These are phyloP conservation scores for Panaeolus papilionaceus DNA, from an alignment of 768 basidiomycete species.

Conservation along the genomic window DNA sequence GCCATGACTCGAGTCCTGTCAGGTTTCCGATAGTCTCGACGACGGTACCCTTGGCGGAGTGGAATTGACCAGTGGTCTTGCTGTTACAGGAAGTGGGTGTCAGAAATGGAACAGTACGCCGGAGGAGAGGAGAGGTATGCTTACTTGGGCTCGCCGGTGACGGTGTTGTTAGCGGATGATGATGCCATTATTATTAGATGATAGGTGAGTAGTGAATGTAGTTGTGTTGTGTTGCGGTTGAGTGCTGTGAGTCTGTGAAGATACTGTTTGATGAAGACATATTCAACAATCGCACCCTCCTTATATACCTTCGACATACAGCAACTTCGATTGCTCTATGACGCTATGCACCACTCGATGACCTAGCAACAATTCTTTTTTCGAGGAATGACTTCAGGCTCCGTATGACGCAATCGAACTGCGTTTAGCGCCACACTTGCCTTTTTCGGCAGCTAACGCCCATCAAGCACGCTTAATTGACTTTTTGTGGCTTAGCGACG, in stretches of 20 bases:
- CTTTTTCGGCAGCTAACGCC: neutral
- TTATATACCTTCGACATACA: neutral
- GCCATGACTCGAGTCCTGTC: slow-evolving; percentile 46
- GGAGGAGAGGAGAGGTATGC: neutral
- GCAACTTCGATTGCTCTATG: neutral
- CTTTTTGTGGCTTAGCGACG: too few species aligned
- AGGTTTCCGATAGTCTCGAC: slow-evolving; percentile 46
- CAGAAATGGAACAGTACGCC: neutral
- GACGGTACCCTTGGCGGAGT: slow-evolving; percentile 43
- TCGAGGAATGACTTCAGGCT: slow-evolving; percentile 5
- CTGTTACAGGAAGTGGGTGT: slow-evolving; percentile 25
- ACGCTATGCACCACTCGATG: neutral
- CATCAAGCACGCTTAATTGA: too few species aligned
- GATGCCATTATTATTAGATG: slow-evolving; percentile 10
- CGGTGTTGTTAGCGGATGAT: slow-evolving; percentile 28
- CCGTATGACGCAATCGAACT: neutral
- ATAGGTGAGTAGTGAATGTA: neutral
- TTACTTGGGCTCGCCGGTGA: slow-evolving; percentile 31
- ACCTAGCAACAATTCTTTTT: neutral
- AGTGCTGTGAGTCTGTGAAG: neutral
- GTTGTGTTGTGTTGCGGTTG: neutral
- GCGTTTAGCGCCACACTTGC: neutral
- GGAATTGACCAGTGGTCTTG: slow-evolving; percentile 45
- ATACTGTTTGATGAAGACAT: neutral
- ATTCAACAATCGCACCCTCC: neutral